Evolutionary conservation across 2,329 filamentous ascomycete species (phyloP), one percentile per base, ranked within the genome.

Genomic region (Trichoderma brevicompactum): DNA sequence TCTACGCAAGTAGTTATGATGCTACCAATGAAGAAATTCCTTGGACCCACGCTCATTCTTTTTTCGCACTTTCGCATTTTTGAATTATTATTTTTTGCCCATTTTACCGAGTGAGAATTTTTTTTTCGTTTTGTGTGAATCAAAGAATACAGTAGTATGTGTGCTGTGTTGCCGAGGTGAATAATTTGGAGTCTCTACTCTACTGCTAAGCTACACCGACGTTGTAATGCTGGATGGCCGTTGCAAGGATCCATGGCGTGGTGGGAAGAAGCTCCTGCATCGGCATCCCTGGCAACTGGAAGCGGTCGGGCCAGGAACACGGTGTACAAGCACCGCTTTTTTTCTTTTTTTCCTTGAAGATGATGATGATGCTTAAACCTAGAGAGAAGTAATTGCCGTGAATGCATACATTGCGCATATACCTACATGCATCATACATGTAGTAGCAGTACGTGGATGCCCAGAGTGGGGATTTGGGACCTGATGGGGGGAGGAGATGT

Each of bases 1-100:
- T 41, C 54, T 61, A 61, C 64, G 56, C 64, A 62, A 62, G 56
- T 53, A 62, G 48, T 62, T 17, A 60, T 60, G 55, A 54, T 65
- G 41, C 28, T 65, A 62, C 54, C 54, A 64, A 64, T 60, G 62
- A 64, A 48, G 62, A 50, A 17, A 49, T 17, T 40, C 32, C 54
- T 59, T 41, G 53, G 36, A 48, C 62, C 52, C 7, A 9, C 12
- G 13, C 46, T 15, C 46, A 44, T 12, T 23, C 10, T n/a, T 44
- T 44, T 58, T 13, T 36, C n/a, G n/a, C n/a, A n/a, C n/a, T n/a
- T 38, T 38, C 6, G 10, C 41, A 32, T 17, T 50, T 61, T 53
- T 61, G 34, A 40, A 36, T 3, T 13, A 32, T 41, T n/a, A n/a
- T 9, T 17, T 32, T 7, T 34, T 13, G 12, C 52, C 36, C 17